Percentiles rank a stretch among this genome's conserved stretches.
phyloP scores from a whole-genome alignment of 2,329 filamentous ascomycete species.

The Exophiala sp. region DNA sequence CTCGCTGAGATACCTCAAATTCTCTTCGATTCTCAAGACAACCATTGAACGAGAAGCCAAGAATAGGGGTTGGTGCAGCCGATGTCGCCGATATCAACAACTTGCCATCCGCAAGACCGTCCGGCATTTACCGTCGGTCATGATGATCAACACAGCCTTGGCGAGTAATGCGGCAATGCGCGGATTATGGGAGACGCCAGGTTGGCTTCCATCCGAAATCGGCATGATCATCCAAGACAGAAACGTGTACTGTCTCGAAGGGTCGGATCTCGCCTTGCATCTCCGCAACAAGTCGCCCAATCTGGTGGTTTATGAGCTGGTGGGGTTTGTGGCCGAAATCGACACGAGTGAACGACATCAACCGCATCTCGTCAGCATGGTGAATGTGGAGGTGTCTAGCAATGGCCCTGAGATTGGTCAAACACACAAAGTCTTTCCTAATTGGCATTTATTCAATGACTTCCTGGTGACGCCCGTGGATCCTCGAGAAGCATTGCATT shows the following conservation, averaged over 20 bases:
- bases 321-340: conserved; percentile 85
- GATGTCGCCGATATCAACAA: conserved; percentile 84
- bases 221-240: conserved; percentile 84
- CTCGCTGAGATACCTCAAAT: conserved; percentile 49
- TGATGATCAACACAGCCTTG: conserved; percentile 78
- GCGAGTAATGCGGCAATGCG: conserved; percentile 67
- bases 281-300: conserved; percentile 72
- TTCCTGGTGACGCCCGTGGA: conserved; percentile 80
- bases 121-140: conserved; percentile 71
- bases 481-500: conserved; percentile 76
- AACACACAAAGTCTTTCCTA: conserved; percentile 51
- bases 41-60: conserved; percentile 86
- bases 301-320: conserved; percentile 82
- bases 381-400: conserved; percentile 61
- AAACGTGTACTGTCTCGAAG: conserved; percentile 93
- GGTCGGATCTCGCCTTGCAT: conserved; percentile 76
- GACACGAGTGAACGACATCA: conserved; percentile 79
- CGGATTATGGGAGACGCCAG: conserved; percentile 74
- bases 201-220: conserved; percentile 90
- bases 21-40: conserved; percentile 86
- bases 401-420: conserved; percentile 57
- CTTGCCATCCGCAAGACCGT: conserved; percentile 80
- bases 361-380: conserved; percentile 81
- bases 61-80: conserved; percentile 86
- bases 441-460: conserved; percentile 95